phyloP scores from a whole-genome alignment of 2,329 filamentous ascomycete genomes.

The Aspergillus candidus region DNA sequence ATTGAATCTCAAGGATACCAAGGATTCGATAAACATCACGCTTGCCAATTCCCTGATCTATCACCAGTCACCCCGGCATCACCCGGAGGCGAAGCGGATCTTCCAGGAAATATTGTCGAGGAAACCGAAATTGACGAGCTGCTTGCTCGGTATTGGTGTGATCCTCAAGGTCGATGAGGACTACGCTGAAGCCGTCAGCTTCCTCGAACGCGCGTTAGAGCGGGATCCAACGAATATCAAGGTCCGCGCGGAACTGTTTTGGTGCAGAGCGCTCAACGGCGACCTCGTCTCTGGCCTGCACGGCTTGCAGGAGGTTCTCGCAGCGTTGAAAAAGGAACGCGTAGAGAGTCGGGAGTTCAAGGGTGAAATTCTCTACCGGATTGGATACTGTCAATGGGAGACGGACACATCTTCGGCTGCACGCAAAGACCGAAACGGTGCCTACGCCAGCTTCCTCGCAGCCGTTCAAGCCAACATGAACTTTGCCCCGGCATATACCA shows the following conservation, averaged over 20 bases:
- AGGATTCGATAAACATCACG: conserved; percentile 67
- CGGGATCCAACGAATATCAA: conserved; percentile 69
- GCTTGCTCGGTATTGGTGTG: conserved; percentile 81
- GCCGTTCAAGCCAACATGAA: conserved; percentile 82
- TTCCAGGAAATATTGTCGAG: conserved; percentile 76
- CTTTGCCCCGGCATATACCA: conserved; percentile 85
- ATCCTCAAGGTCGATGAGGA: conserved; percentile 93
- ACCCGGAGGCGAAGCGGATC: conserved; percentile 77
- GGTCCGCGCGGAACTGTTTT: conserved; percentile 80
- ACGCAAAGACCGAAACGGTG: conserved; percentile 71
- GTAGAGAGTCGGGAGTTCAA: conserved; percentile 63
- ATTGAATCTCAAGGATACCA: conserved; percentile 60
- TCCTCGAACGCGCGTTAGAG: conserved; percentile 67
- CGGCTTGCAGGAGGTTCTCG: conserved; percentile 65
- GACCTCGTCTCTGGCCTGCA: conserved; percentile 62
- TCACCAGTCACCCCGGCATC: conserved; percentile 83
- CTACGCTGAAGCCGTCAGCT: conserved; percentile 72
- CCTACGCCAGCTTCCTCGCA: conserved; percentile 76
- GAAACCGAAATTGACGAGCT: conserved; percentile 69
- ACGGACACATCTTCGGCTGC: conserved; percentile 66
- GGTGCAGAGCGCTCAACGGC: conserved; percentile 81
- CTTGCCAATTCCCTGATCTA: conserved; percentile 85
- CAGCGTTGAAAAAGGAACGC: conserved; percentile 57
- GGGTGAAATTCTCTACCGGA: conserved; percentile 77
- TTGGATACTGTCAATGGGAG: conserved; percentile 84